Base-by-base conservation (phyloP, 2,329 filamentous ascomycete genomes). In the Passalora sequoiae region DNA sequence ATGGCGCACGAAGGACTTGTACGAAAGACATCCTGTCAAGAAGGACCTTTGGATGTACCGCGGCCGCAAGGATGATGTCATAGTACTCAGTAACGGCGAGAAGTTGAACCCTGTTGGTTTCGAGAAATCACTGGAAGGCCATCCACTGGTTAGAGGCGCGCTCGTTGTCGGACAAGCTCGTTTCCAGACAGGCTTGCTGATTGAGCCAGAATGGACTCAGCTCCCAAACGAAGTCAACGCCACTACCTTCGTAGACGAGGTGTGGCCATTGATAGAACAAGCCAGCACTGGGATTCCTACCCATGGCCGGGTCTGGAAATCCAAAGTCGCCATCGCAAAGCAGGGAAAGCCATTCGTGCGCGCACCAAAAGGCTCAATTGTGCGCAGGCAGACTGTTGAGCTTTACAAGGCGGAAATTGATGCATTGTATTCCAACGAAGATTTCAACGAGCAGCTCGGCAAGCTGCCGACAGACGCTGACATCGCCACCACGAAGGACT, bases 331-430 rank as follows among this genome's bases (percentile, higher is more conserved):
- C 0, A 61, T 75, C 37, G 60, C 70, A 0, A 62, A 66, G 12
- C 61, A 61, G n/a, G 60, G 64, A 3, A 73, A 73, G 55, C 70
- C 71, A 0, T 75, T 77, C 42, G 40, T 41, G 28, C 44, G 50
- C n/a, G 33, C 50, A 2, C 44, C 47, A 4, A 53, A 53, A n/a
- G 47, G 47, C 1, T 44, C 45, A 4, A 43, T 53, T 21, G 32
- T 44, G 22, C 47, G 50, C 6, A 17, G 41, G 6, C 42, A 48
- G 40, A 50, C 50, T 12, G 24, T 21, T 2, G 47, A 55, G 2
- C 56, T 69, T 1, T 77, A 74, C 37, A 55, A 56, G 2, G 51
- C 65, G 1, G 72, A 75, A 43, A 75, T 77, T 29, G 67, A 75
- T 4, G 60, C 62, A 0, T 59, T 76, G 4, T 77, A 76, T 50